Conservation (phyloP, 345 rosid species). For the Carallia pectinifolia region DNA sequence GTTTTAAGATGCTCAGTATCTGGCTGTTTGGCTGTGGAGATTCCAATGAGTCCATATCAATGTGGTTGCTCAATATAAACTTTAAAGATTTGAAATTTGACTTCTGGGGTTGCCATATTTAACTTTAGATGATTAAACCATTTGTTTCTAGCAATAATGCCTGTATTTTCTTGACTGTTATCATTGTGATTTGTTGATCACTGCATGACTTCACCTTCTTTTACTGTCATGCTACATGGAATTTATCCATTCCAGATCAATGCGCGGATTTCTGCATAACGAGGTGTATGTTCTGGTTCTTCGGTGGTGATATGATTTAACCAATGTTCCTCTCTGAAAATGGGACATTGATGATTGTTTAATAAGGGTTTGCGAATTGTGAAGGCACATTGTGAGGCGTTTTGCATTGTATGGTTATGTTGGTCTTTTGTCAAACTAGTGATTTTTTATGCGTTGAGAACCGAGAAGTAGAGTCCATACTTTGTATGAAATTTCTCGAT, state of each 20-base stretch:
- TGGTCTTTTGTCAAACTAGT: too few relatives aligned
- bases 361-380: background rate
- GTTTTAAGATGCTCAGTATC: too few relatives aligned
- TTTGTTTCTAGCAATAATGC: background rate
- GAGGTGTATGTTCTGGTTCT: conserved; percentile 12
- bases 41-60: background rate
- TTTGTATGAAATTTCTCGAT: too few relatives aligned
- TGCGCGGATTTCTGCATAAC: background rate
- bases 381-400: background rate
- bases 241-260: background rate
- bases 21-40: background rate
- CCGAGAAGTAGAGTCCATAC: too few relatives aligned
- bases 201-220: background rate
- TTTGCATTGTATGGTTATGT: background rate
- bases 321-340: conserved; percentile 6
- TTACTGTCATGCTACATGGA: background rate
- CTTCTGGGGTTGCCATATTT: background rate
- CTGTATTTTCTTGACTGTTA: background rate
- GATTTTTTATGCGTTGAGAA: too few relatives aligned
- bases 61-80: background rate
- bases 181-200: conserved; percentile 1
- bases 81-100: background rate
- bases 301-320: background rate
- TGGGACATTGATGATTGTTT: conserved; percentile 8
- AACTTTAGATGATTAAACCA: background rate